These are phyloP conservation scores for Saccharomycopsis schoenii DNA, from an alignment of 805 yeast genomes.

Conservation along the genomic window DNA sequence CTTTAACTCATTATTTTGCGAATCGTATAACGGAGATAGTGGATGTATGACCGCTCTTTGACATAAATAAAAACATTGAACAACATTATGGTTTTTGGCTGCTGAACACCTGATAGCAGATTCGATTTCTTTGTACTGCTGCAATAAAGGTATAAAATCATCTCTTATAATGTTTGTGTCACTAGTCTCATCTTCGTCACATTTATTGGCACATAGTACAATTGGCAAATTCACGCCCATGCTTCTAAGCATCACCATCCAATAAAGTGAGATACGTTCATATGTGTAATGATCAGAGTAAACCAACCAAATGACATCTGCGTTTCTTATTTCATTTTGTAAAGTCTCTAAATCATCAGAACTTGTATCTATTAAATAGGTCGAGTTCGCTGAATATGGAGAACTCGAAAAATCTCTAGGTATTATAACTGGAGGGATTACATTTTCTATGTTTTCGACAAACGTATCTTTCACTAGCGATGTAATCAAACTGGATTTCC, in stretches of 20 bases:
- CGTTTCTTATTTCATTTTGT: slow-evolving; percentile 66
- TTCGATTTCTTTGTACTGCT: slow-evolving; percentile 91
- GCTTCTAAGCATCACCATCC: slow-evolving; percentile 91
- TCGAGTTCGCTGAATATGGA: slow-evolving; percentile 50
- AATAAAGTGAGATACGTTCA: slow-evolving; percentile 81
- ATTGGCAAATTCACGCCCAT: slow-evolving; percentile 91
- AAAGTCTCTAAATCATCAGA: slow-evolving; percentile 51
- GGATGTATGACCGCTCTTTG: slow-evolving; percentile 92
- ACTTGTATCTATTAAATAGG: slow-evolving; percentile 73
- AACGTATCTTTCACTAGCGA: slow-evolving; percentile 74
- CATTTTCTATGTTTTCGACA: slow-evolving; percentile 66
- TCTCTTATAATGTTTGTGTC: slow-evolving; percentile 37
- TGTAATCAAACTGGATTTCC: slow-evolving; percentile 71
- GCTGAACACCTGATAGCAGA: slow-evolving; percentile 88
- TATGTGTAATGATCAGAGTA: slow-evolving; percentile 92
- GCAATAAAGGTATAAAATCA: slow-evolving; percentile 75
- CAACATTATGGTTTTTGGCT: slow-evolving; percentile 70
- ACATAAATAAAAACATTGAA: slow-evolving; percentile 86
- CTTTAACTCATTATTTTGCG: slow-evolving; percentile 77
- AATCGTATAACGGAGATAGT: slow-evolving; percentile 82
- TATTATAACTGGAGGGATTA: slow-evolving; percentile 75
- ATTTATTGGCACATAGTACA: slow-evolving; percentile 80
- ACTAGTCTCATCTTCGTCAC: slow-evolving; percentile 32
- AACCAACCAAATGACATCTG: slow-evolving; percentile 91
- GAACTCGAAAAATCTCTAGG: slow-evolving; percentile 61